Evolutionary conservation across 2,329 filamentous ascomycete genomes (phyloP).

Genomic region (Penicillium sp.): DNA sequence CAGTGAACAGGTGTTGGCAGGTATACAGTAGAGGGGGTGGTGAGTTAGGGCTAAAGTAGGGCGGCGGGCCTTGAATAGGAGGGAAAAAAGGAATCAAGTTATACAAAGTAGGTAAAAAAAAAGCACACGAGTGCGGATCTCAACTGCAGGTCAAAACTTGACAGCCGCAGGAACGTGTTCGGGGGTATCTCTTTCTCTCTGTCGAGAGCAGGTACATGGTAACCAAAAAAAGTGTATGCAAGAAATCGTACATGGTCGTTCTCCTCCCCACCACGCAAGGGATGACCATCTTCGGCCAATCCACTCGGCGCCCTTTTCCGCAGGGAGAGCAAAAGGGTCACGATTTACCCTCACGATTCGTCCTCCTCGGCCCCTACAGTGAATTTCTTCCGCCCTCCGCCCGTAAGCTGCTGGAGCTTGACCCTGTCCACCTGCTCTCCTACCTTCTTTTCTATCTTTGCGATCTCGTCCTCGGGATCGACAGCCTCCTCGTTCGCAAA

Average conservation of each 20-base stretch:
- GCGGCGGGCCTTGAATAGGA: conserved; percentile 20
- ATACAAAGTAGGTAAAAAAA: conserved; percentile 19
- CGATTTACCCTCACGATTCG: conserved; percentile 49
- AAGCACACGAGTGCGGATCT: conserved; percentile 38
- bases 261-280: conserved; percentile 43
- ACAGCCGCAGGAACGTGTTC: conserved; percentile 47
- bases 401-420: conserved; percentile 84
- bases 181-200: conserved; percentile 36
- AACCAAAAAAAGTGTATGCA: conserved; percentile 30
- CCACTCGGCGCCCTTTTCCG: conserved; percentile 34
- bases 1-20: conserved; percentile 26
- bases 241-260: conserved; percentile 37
- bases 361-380: conserved; percentile 76
- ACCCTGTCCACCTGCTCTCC: conserved; percentile 89
- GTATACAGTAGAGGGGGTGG: conserved; percentile 25
- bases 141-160: conserved; percentile 34
- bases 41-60: conserved; percentile 29
- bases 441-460: conserved; percentile 96
- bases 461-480: conserved; percentile 94
- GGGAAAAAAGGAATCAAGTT: conserved; percentile 14
- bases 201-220: conserved; percentile 24
- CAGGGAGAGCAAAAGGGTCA: conserved; percentile 40
- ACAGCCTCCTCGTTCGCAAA: conserved; percentile 87
- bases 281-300: conserved; percentile 33
- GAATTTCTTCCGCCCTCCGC: conserved; percentile 82